Base-by-base conservation (phyloP, 495 filamentous ascomycete genomes). In the Penicillium pancosmium region DNA sequence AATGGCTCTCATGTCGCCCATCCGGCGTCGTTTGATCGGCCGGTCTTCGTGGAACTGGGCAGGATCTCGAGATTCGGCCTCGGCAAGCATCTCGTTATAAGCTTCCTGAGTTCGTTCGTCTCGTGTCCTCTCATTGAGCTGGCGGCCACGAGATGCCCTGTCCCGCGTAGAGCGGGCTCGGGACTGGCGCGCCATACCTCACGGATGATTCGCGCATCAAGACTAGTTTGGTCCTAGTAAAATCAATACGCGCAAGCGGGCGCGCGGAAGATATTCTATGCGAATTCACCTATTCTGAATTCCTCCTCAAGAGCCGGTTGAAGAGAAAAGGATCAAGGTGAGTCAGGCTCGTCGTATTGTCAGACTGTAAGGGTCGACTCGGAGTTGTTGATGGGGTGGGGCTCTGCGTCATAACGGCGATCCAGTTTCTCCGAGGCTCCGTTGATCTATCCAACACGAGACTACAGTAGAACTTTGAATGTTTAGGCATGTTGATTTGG, bases 31-130 rank as follows among this genome's bases (percentile, higher is more conserved):
- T 55, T 85, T 84, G n/a, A 71, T 56, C 8, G 74, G 69, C 34
- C 74, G 62, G 44, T 73, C 75, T 25, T 67, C 55, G 8, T 66
- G 65, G 35, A 69, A 66, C n/a, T 62, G 63, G 9, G 59, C 68
- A 41, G 69, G 57, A 50, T 76, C 71, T 57, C 76, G 68, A 49
- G 77, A 75, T 50, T 83, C 77, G 27, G 83, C 86, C 66, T 91
- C 87, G 18, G 75, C 78, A 18, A 92, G 76, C 87, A 92, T 85
- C 56, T 91, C 84, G 46, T 70, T 79, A 59, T 90, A 91, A 0
- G 88, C 78, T 46, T 84, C 77, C 2, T 82, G 80, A 31, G 86
- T 73, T 16, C 66, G 64, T 51, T 70, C 56, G 36, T 68, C 59
- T 15, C 34, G 15, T n/a, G 53, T 19, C 15, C 56, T 27, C 2